Conservation (phyloP, 2,329 filamentous ascomycete genomes). For the Thielaviopsis musarum region DNA sequence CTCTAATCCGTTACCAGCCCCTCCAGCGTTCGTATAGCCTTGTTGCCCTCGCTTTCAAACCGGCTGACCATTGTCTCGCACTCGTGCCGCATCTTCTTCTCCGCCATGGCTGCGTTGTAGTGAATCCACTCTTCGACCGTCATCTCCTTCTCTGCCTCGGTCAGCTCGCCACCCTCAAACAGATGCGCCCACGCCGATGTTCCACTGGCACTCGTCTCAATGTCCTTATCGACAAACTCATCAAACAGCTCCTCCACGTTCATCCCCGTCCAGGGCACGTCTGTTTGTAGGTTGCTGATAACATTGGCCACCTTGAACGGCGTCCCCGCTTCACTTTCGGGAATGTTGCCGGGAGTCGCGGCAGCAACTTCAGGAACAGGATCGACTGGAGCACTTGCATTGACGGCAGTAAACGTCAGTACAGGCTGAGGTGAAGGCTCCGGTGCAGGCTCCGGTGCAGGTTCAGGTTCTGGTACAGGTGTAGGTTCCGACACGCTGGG, state of each 20-base stretch:
- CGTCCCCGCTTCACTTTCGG: not conserved
- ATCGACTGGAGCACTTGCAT: slow-evolving; percentile 17
- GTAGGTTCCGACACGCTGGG: not conserved
- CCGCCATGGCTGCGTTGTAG: slow-evolving; percentile 62
- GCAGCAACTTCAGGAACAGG: slow-evolving; percentile 15
- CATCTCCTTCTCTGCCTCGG: slow-evolving; percentile 69
- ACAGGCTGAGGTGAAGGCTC: no score
- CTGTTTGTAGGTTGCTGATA: slow-evolving; percentile 31
- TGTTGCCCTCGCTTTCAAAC: slow-evolving; percentile 70
- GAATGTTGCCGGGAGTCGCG: not conserved
- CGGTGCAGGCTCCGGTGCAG: no score
- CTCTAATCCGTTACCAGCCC: slow-evolving; percentile 41
- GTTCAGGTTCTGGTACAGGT: no score
- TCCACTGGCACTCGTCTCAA: slow-evolving; percentile 20
- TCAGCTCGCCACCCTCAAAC: slow-evolving; percentile 44
- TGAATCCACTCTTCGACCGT: slow-evolving; percentile 87
- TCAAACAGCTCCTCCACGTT: slow-evolving; percentile 61
- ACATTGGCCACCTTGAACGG: slow-evolving; percentile 7
- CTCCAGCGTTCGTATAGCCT: slow-evolving; percentile 63
- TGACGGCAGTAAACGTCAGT: no score
- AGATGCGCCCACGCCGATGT: slow-evolving; percentile 33
- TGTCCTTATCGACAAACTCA: slow-evolving; percentile 16
- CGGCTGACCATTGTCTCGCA: slow-evolving; percentile 68
- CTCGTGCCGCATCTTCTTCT: slow-evolving; percentile 60
- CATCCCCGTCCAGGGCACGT: slow-evolving; percentile 50